Percentiles rank a stretch among this genome's conserved stretches.
Conservation (phyloP, 441 rosid species). For the Breynia disticha region DNA sequence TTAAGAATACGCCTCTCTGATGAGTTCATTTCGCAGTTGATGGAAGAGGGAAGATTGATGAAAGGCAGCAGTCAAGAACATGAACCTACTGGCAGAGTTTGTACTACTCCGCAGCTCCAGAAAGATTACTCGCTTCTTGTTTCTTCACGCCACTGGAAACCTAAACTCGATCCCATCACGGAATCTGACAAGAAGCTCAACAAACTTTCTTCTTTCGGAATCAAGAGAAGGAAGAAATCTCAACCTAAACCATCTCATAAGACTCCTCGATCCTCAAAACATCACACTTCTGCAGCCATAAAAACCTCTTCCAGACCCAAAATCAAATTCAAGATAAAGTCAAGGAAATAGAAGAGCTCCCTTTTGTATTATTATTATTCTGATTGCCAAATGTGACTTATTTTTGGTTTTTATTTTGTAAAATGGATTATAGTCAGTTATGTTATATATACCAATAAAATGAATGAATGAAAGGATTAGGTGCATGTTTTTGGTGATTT, state of each 20-base stretch:
- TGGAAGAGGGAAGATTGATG: constrained; percentile 31
- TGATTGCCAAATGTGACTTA: too few species aligned
- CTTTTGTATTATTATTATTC: too few species aligned
- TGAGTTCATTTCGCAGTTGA: constrained; percentile 59
- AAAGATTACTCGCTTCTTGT: constrained; percentile 55
- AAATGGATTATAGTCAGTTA: too few species aligned
- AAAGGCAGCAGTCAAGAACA: constrained; percentile 12
- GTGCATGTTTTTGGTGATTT: too few species aligned
- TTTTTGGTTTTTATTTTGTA: too few species aligned
- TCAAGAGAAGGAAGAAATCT: constrained; percentile 33
- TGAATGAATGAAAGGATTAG: too few species aligned
- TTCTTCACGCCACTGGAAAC: constrained; percentile 59
- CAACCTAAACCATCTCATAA: constrained; percentile 15
- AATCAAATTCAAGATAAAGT: constrained; percentile 21
- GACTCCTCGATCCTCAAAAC: constrained; percentile 10
- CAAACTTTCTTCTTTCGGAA: constrained; percentile 35
- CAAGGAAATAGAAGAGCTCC: constrained; percentile 14
- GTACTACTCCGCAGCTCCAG: constrained; percentile 67
- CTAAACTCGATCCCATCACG: constrained; percentile 66
- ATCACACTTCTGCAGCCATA: not conserved
- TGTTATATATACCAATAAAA: too few species aligned
- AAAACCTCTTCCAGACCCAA: constrained; percentile 23
- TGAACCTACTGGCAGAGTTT: constrained; percentile 26
- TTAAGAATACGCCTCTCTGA: constrained; percentile 65
- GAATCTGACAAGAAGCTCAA: constrained; percentile 37